A percentile compares a stretch with the other conserved stretches of the same genome.
These are phyloP conservation scores for Candida ascalaphidarum DNA, from an alignment of 805 yeast genomes.

Conservation along the genomic window DNA sequence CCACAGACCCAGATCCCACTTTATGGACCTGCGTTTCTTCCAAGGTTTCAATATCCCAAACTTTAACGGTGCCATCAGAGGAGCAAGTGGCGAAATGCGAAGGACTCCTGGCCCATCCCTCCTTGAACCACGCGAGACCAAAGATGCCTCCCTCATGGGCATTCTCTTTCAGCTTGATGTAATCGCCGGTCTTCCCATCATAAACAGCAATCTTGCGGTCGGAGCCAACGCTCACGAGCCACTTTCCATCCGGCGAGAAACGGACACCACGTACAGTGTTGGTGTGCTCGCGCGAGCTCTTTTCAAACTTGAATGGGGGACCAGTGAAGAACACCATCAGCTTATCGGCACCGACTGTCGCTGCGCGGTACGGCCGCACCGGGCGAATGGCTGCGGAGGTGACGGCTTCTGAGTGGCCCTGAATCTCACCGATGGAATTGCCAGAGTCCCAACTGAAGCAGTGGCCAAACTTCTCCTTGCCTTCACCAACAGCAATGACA, in stretches of 20 bases:
- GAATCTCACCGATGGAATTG: conserved; percentile 92
- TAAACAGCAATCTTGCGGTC: conserved; percentile 72
- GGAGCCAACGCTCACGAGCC: conserved; percentile 72
- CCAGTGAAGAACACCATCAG: conserved; percentile 80
- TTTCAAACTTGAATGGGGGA: conserved; percentile 85
- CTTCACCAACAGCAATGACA: conserved; percentile 90
- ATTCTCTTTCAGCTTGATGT: conserved; percentile 38
- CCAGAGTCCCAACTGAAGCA: conserved; percentile 93
- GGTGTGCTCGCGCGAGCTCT: conserved; percentile 66
- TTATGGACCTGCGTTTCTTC: conserved; percentile 27
- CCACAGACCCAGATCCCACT: conserved; percentile 35
- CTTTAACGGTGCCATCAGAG: conserved; percentile 70
- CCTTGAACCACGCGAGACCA: conserved; percentile 61
- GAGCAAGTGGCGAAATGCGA: conserved; percentile 65
- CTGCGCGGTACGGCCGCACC: conserved; percentile 86
- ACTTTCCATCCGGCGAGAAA: conserved; percentile 75
- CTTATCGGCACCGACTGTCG: conserved; percentile 85
- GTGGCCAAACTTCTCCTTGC: conserved; percentile 85
- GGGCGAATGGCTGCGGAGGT: conserved; percentile 82
- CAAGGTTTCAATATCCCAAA: conserved; percentile 43
- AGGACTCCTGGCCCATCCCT: no score
- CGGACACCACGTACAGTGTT: conserved; percentile 76
- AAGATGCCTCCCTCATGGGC: conserved; percentile 79
- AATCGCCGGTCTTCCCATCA: conserved; percentile 85
- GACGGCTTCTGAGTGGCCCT: conserved; percentile 81